Evolutionary conservation across 129 eudicot species (phyloP).

Genomic region (Dittrichia graveolens): DNA sequence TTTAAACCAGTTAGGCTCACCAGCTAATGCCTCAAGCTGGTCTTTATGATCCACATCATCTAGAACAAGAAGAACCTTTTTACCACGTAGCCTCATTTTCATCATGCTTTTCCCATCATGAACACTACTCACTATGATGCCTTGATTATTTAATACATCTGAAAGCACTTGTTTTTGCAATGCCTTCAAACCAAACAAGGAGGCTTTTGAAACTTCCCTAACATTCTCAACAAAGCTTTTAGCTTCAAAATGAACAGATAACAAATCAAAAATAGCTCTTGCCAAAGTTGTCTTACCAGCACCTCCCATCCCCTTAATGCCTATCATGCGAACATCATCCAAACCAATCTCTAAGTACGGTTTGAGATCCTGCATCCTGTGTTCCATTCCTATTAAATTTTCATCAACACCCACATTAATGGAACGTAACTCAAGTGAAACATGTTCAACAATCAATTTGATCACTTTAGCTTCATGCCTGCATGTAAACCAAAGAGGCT

Average conservation of each 20-base stretch:
- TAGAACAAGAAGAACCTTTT: constrained; percentile 33
- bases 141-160: neutral
- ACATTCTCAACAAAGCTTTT: constrained; percentile 17
- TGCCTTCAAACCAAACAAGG: neutral
- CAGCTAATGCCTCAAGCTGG: constrained; percentile 30
- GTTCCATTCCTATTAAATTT: constrained; percentile 30
- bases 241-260: neutral
- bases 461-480: constrained; percentile 36
- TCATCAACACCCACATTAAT: neutral
- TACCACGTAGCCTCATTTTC: neutral
- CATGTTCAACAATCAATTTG: constrained; percentile 11
- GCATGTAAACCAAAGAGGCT: neutral
- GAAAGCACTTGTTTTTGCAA: constrained; percentile 14
- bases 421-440: neutral
- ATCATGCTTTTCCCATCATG: neutral
- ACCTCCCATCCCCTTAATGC: constrained; percentile 26
- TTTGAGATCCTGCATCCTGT: neutral
- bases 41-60: constrained; percentile 35
- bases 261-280: constrained; percentile 7
- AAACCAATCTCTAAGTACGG: constrained; percentile 16
- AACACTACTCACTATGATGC: neutral
- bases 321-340: constrained; percentile 24
- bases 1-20: constrained; percentile 30
- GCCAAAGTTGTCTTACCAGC: constrained; percentile 24
- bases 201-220: constrained; percentile 1